Base-by-base conservation (phyloP, 805 yeast genomes). In the Nakazawaea anatomiae region DNA sequence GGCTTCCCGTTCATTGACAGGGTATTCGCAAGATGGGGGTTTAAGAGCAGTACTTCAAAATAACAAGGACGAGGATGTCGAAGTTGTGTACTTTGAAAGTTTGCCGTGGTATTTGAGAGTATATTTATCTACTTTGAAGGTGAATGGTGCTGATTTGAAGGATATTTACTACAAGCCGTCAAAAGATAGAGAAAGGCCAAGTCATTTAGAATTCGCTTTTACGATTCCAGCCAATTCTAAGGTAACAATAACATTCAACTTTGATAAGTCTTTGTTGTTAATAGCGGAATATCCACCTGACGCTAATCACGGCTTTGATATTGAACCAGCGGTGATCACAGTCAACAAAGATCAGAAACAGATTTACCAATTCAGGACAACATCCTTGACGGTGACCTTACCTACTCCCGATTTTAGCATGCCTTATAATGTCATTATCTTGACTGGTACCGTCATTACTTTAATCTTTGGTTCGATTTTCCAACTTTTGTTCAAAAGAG, bases 331-430 rank as follows among this genome's bases (percentile, higher is more conserved):
- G 5, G 85, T 89, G 9, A 74, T 89, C 10, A 77, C 85, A 2
- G 78, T 88, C 0, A 48, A 83, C 7, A 64, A 67, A 9, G 52
- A 58, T 32, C 62, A 63, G 11, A 42, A 42, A 4, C 49, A 55
- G 44, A 41, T 54, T 6, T 84, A 85, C 58, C 74, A 79, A 53
- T 58, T 83, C 54, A 77, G 98, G 62, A 89, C 98, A 0, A 80
- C 97, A 4, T 87, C 97, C n/a, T 76, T 91, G 42, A 72, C 94
- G 52, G 72, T 94, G 46, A 81, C 94, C 0, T 74, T 94, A 48
- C 97, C 99, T 2, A 94, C 98, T 0, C 99, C 99, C 0, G 99
- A 94, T 69, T 94, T 94, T 68, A 87, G 96, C 55, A 94, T 94
- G 99, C 99, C 99, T 0, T 94, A 94, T 65, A 94, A 94, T 60